These are phyloP conservation scores for Cryptococcus wingfieldii DNA, from an alignment of 1,284 basidiomycete genomes.

Conservation along the genomic window DNA sequence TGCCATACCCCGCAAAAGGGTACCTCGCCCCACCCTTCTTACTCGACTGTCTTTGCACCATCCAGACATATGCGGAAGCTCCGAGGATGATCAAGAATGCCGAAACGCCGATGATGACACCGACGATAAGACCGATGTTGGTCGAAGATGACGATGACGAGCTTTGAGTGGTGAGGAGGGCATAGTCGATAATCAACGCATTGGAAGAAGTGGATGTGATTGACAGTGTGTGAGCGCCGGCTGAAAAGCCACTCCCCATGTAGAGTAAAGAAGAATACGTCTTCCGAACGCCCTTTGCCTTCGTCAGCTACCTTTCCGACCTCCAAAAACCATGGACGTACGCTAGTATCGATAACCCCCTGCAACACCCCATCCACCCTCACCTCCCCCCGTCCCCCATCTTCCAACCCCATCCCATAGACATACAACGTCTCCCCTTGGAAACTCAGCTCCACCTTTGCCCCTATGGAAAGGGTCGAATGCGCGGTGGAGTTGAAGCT, in stretches of 20 bases:
- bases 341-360: constrained; percentile 17
- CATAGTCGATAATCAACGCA: constrained; percentile 31
- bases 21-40: neutral
- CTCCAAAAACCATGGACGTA: constrained; percentile 1
- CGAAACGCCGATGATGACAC: constrained; percentile 14
- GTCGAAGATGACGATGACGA: neutral
- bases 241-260: constrained; percentile 20
- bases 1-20: neutral
- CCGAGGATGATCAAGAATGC: constrained; percentile 18
- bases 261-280: constrained; percentile 29
- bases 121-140: constrained; percentile 3
- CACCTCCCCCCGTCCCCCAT: constrained; percentile 17
- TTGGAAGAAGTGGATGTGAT: constrained; percentile 19
- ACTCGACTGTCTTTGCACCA: neutral
- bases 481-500: constrained; percentile 4
- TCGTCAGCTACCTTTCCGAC: neutral
- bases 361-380: constrained; percentile 18
- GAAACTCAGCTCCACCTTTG: constrained; percentile 6
- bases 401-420: constrained; percentile 20
- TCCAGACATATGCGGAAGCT: constrained; percentile 11
- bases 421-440: constrained; percentile 20
- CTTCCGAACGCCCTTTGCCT: constrained; percentile 21
- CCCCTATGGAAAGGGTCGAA: constrained; percentile 1
- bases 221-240: constrained; percentile 17
- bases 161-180: constrained; percentile 12